These are phyloP conservation scores for Acer yangbiense DNA, from an alignment of 345 rosid genomes.

Conservation along the genomic window DNA sequence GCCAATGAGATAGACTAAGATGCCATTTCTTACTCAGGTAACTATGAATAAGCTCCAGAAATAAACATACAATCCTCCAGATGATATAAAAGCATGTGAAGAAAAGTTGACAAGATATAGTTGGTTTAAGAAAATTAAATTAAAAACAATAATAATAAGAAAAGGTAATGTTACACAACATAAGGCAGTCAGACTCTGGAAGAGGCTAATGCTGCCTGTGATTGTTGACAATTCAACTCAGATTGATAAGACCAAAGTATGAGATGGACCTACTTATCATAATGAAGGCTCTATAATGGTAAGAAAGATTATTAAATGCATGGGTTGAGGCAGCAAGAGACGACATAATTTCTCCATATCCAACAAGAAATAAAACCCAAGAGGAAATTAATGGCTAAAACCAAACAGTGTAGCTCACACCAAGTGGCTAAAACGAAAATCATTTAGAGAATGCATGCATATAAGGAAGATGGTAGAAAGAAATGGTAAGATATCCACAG, in stretches of 20 bases:
- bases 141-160: not conserved
- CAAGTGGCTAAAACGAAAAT: not conserved
- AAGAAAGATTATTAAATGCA: not conserved
- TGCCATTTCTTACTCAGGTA: not conserved
- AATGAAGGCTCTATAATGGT: not conserved
- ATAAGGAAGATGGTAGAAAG: not conserved
- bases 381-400: not conserved
- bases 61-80: not conserved
- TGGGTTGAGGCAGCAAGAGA: not conserved
- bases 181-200: not conserved
- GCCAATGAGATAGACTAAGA: constrained; percentile 3
- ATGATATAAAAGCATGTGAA: not conserved
- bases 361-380: not conserved
- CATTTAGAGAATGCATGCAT: not conserved
- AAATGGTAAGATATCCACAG: not conserved
- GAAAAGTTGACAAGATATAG: not conserved
- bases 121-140: not conserved
- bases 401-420: not conserved
- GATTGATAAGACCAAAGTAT: not conserved
- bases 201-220: constrained; percentile 1
- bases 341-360: not conserved
- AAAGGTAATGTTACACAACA: not conserved
- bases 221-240: not conserved
- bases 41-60: not conserved
- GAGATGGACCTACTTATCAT: not conserved